A percentile compares a stretch with the other conserved stretches of the same genome.
Conservation (phyloP, 495 filamentous ascomycete species). For the Neurospora cerealis region DNA sequence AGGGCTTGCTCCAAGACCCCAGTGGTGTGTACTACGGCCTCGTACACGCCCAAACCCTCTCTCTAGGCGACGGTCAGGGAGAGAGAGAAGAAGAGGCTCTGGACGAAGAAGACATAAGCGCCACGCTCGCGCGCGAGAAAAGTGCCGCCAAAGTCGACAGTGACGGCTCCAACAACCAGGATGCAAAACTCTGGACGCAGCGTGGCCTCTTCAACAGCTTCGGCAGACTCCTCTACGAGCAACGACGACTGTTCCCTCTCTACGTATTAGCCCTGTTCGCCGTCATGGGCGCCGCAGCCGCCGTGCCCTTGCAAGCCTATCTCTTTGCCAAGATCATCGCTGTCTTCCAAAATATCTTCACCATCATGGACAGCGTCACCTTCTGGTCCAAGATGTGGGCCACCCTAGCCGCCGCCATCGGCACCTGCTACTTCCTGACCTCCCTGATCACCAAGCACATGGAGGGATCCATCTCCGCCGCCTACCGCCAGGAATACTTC, state of each 20-base stretch:
- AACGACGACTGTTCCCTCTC: constrained; percentile 26
- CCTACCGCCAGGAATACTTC: constrained; percentile 51
- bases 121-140: constrained; percentile 36
- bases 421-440: constrained; percentile 30
- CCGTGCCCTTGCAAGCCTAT: constrained; percentile 32
- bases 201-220: constrained; percentile 34
- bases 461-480: constrained; percentile 32
- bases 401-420: constrained; percentile 30
- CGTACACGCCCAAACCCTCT: constrained; percentile 43
- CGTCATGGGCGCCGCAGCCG: constrained; percentile 28
- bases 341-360: constrained; percentile 22
- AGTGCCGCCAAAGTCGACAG: constrained; percentile 30
- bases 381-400: constrained; percentile 44
- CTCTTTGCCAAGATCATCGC: constrained; percentile 35
- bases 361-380: constrained; percentile 18
- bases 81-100: constrained; percentile 13
- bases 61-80: constrained; percentile 22
- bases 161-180: constrained; percentile 6
- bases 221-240: constrained; percentile 37
- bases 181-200: constrained; percentile 19
- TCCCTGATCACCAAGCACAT: constrained; percentile 22
- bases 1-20: constrained; percentile 46
- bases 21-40: constrained; percentile 43
- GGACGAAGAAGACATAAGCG: constrained; percentile 31
- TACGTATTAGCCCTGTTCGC: constrained; percentile 28